These are phyloP conservation scores for Dictyostelium capitatum DNA, from an alignment of 78 protist genomes.

Conservation along the genomic window DNA sequence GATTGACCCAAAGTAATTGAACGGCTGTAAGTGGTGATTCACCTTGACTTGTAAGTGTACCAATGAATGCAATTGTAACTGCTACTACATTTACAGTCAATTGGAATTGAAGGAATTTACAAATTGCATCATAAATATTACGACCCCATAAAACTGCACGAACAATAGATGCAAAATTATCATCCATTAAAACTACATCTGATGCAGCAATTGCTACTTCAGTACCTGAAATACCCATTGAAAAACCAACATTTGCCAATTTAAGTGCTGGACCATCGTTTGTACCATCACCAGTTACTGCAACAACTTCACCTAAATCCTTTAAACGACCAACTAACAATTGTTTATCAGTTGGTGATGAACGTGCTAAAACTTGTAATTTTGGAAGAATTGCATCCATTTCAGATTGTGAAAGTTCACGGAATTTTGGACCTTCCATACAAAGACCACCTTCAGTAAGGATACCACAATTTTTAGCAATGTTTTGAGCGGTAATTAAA, in stretches of 20 bases:
- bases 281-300: conserved; percentile 99
- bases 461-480: conserved; percentile 97
- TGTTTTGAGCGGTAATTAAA: conserved; percentile 94
- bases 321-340: conserved; percentile 90
- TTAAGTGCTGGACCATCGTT: conserved; percentile 98
- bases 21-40: conserved; percentile 92
- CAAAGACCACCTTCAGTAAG: conserved; percentile 87
- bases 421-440: conserved; percentile 91
- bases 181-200: conserved; percentile 97
- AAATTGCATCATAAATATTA: conserved; percentile 94
- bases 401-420: conserved; percentile 86
- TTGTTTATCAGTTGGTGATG: conserved; percentile 95
- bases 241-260: conserved; percentile 98
- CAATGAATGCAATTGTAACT: conserved; percentile 90
- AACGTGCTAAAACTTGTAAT: conserved; percentile 97
- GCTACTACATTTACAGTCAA: conserved; percentile 97
- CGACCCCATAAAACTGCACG: conserved; percentile 98
- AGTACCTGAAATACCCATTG: conserved; percentile 99
- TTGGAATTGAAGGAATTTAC: conserved; percentile 98
- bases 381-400: conserved; percentile 85
- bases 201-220: conserved; percentile 89
- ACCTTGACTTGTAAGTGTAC: conserved; percentile 75
- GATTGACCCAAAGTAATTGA: conserved; percentile 98
- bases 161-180: conserved; percentile 95
- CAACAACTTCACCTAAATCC: conserved; percentile 95